These are phyloP conservation scores for Penicillium paradoxum DNA, from an alignment of 495 filamentous ascomycete genomes.

Conservation along the genomic window DNA sequence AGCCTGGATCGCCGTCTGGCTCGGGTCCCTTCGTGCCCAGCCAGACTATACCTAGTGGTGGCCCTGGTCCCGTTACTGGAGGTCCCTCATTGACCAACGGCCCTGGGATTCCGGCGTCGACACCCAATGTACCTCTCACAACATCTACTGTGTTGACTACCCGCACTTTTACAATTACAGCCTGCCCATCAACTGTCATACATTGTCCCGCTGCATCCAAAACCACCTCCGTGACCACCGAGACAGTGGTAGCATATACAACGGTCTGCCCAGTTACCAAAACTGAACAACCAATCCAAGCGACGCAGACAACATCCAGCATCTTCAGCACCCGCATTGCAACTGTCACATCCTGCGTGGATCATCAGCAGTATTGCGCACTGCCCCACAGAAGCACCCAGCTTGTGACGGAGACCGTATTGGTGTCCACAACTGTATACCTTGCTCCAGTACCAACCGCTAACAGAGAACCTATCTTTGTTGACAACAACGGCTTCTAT, in stretches of 20 bases:
- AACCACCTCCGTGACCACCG: constrained; percentile 15
- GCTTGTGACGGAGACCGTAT: background rate
- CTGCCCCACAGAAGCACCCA: background rate
- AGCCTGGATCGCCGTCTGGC: background rate
- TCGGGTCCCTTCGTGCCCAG: background rate
- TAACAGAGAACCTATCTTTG: background rate
- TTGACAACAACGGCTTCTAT: background rate
- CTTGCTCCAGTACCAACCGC: background rate
- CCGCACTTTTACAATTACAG: constrained; percentile 27
- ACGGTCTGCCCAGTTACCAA: background rate
- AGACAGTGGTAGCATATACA: constrained; percentile 8
- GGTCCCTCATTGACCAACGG: background rate
- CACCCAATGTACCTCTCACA: constrained; percentile 1
- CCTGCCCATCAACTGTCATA: constrained; percentile 22
- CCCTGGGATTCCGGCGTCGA: background rate
- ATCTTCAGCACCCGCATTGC: background rate
- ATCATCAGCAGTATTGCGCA: background rate
- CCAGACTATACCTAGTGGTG: background rate
- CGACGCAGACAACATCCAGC: background rate
- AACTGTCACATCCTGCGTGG: background rate
- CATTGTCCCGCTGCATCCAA: constrained; percentile 18
- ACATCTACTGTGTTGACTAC: constrained; percentile 36
- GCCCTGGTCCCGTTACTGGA: background rate
- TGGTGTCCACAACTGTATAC: background rate
- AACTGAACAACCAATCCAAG: background rate